Conservation (phyloP, 352 stramenopile genomes). For the Achlya hypogyna region DNA sequence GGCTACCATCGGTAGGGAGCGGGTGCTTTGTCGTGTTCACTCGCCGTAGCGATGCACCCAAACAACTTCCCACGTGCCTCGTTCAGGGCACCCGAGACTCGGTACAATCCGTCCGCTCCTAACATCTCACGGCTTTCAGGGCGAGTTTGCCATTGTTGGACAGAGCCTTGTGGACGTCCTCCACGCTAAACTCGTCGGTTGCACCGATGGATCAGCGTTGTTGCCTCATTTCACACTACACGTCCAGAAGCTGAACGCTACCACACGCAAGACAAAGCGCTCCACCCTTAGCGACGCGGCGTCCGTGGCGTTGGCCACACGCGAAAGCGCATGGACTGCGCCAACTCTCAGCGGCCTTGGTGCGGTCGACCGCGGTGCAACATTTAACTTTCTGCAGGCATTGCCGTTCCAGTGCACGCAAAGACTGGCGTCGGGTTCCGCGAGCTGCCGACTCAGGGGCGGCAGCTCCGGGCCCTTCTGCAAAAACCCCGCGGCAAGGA, state of each 20-base stretch:
- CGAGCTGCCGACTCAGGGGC: slow-evolving; percentile 34
- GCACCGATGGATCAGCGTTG: not conserved
- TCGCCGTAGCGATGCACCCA: slow-evolving; percentile 31
- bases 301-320: slow-evolving; percentile 3
- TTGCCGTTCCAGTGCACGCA: slow-evolving; percentile 38
- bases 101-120: not conserved
- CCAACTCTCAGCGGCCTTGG: slow-evolving; percentile 20
- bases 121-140: slow-evolving; percentile 9
- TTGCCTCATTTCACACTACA: not conserved
- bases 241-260: not conserved
- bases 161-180: slow-evolving; percentile 36
- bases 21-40: slow-evolving; percentile 1
- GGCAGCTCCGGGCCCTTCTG: slow-evolving; percentile 30
- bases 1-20: slow-evolving; percentile 38
- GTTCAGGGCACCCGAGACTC: slow-evolving; percentile 27
- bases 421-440: slow-evolving; percentile 48
- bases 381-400: slow-evolving; percentile 37
- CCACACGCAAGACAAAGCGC: not conserved
- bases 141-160: slow-evolving; percentile 31
- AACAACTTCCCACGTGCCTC: slow-evolving; percentile 32
- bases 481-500: slow-evolving; percentile 21
- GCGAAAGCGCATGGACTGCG: slow-evolving; percentile 1
- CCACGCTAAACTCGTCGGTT: slow-evolving; percentile 6
- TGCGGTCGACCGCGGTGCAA: slow-evolving; percentile 27
- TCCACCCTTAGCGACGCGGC: not conserved